Base-by-base conservation (phyloP, 805 yeast species). In the Pichia californica region DNA sequence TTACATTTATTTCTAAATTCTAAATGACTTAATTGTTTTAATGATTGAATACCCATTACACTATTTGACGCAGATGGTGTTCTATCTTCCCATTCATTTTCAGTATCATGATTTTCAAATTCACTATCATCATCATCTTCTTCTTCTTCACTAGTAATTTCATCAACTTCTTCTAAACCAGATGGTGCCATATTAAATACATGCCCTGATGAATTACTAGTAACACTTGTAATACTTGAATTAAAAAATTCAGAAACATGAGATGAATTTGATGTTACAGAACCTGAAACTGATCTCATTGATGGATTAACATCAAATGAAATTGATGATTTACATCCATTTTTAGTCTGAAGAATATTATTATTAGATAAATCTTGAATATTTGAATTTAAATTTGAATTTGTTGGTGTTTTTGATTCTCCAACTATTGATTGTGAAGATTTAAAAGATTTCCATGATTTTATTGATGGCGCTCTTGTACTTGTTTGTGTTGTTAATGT, bases 311-410 rank as follows among this genome's bases (percentile, higher is more conserved):
- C 27, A 27, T 52, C 56, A 46, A 61, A 59, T 6, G 60, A 55
- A 31, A 59, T 48, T 4, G 59, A 56, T 3, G 62, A 55, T 44
- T 57, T 56, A 37, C 63, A 51, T 27, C 52, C 36, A 9, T 49
- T 38, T 14, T 61, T 59, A 9, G 56, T 51, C 14, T 38, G 31
- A 32, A 34, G 31, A 34, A 31, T 56, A 36, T 28, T 27, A 36
- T 28, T 27, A 13, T 15, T 15, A 4, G 30, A 8, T 13, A 20
- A 19, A 18, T 3, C 20, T 18, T 31, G 14, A 31, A 14, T 13
- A 15, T 31, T 21, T 11, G 35, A 21, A 55, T 33, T 33, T 18
- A 11, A 33, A 20, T 33, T 33, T 14, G 7, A 11, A n/a, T 33
- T 26, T n/a, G 18, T 31, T 23, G 9, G 3, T 23, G 2, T 26